Conservation (phyloP, 148 eudicot genomes). For the Rhododendron mucronatum region DNA sequence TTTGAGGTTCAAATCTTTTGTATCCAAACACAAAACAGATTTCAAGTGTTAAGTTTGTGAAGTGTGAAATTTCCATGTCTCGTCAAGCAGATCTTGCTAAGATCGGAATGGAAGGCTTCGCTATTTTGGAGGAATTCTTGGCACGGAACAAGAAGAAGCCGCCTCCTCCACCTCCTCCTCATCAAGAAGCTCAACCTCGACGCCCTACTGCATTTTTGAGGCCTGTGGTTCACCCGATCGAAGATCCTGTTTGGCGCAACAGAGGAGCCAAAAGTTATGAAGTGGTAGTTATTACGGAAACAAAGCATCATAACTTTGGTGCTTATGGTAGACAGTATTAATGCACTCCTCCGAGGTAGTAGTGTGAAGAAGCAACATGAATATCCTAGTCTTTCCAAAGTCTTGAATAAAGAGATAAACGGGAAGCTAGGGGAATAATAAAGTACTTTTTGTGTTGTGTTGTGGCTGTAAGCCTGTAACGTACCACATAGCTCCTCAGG, state of each 20-base stretch:
- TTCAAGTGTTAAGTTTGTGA: neutral
- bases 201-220: neutral
- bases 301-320: neutral
- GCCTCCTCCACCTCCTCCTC: neutral
- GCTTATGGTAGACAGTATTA: neutral
- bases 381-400: neutral
- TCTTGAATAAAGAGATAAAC: neutral
- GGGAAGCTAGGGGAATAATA: neutral
- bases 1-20: neutral
- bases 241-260: neutral
- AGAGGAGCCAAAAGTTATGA: neutral
- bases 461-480: too few species aligned
- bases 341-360: neutral
- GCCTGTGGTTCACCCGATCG: neutral
- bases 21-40: constrained; percentile 5
- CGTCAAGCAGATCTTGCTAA: constrained; percentile 8
- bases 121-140: neutral
- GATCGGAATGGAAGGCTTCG: constrained; percentile 13
- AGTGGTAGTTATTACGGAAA: neutral
- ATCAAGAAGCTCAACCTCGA: neutral
- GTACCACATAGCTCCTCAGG: neutral
- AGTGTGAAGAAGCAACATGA: neutral
- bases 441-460: neutral
- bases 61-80: constrained; percentile 1
- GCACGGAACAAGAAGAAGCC: neutral